These are phyloP conservation scores for Odontarrhena argentea DNA, from an alignment of 345 rosid genomes.

Conservation along the genomic window DNA sequence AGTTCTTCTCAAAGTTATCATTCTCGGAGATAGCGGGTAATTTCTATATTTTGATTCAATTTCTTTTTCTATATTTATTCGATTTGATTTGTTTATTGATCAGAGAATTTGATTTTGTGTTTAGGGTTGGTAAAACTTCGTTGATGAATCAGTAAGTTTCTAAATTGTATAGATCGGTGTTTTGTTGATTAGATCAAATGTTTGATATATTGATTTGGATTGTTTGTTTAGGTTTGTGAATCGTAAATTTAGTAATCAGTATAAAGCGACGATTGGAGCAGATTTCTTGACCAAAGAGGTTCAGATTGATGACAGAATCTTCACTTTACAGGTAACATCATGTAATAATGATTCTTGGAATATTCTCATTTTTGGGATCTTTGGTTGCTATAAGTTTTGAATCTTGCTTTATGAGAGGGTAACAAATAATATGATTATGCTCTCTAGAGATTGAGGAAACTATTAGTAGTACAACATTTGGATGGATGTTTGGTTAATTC, in stretches of 20 bases:
- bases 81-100: background rate
- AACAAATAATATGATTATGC: too few species aligned
- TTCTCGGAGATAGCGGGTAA: constrained; percentile 90
- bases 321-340: constrained; percentile 76
- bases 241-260: constrained; percentile 87
- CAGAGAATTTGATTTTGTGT: constrained; percentile 17
- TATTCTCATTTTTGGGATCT: constrained; percentile 25
- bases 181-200: too few species aligned
- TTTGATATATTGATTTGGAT: background rate
- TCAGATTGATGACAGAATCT: constrained; percentile 79
- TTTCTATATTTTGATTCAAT: background rate
- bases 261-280: constrained; percentile 93
- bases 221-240: constrained; percentile 71
- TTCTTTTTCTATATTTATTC: background rate
- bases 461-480: too few species aligned
- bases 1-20: constrained; percentile 80
- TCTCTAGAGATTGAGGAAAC: too few species aligned
- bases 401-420: too few species aligned
- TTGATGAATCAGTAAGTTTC: constrained; percentile 86
- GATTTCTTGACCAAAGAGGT: constrained; percentile 95
- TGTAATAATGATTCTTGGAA: constrained; percentile 12
- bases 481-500: too few species aligned
- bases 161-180: background rate
- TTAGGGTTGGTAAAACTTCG: constrained; percentile 93
- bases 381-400: background rate